phyloP scores from a whole-genome alignment of 148 eudicot species.

The Pouteria glomerata region DNA sequence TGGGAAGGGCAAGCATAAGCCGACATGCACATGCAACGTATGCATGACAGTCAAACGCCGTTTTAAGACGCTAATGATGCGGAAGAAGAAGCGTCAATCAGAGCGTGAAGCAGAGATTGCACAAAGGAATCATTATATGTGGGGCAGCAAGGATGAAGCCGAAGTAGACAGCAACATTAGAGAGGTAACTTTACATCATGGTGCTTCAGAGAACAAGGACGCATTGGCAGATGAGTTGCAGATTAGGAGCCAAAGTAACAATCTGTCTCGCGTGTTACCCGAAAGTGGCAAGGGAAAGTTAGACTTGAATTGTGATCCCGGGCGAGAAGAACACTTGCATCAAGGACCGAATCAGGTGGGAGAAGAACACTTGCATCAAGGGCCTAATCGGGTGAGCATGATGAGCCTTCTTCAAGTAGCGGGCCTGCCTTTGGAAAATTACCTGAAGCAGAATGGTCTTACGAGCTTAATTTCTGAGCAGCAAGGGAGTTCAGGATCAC shows the following conservation, averaged over 20 bases:
- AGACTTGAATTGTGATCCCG: conserved; percentile 48
- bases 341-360: conserved; percentile 19
- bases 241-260: conserved; percentile 15
- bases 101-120: conserved; percentile 61
- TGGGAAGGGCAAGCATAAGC: conserved; percentile 76
- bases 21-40: conserved; percentile 63
- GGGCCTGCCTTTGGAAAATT: conserved; percentile 42
- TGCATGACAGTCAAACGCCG: conserved; percentile 80
- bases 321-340: conserved; percentile 24
- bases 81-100: conserved; percentile 63
- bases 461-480: conserved; percentile 43
- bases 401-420: conserved; percentile 53
- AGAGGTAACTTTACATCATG: conserved; percentile 3
- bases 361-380: conserved; percentile 21
- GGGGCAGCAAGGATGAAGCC: conserved; percentile 33
- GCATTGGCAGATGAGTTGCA: conserved; percentile 10
- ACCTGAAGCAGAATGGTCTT: conserved; percentile 56
- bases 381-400: conserved; percentile 32
- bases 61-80: conserved; percentile 71
- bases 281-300: conserved; percentile 31
- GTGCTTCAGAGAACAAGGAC: conserved; percentile 19
- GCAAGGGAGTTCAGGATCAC: conserved; percentile 39
- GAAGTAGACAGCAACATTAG: conserved; percentile 30
- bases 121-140: conserved; percentile 31
- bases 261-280: conserved; percentile 5